Conservation (phyloP, 805 yeast genomes). For the Kluyveromyces nonfermentans region DNA sequence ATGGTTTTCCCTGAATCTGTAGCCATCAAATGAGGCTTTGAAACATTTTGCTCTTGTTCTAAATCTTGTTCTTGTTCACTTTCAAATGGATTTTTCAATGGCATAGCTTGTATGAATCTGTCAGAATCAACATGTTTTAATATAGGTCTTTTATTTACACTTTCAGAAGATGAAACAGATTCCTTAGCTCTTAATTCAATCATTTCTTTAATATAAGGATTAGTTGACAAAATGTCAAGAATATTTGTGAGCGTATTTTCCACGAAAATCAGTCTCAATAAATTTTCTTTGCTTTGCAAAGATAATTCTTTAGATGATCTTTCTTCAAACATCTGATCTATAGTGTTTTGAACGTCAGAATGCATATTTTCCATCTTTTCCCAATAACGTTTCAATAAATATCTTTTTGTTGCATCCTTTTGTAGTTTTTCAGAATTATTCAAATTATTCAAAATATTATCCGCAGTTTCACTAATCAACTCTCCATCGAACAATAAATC, state of each 20-base stretch:
- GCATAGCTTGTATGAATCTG: constrained; percentile 5
- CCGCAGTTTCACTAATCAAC: constrained; percentile 64
- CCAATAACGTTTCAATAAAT: constrained; percentile 33
- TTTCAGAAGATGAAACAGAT: constrained; percentile 2
- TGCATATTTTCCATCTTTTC: constrained; percentile 31
- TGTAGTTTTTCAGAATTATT: constrained; percentile 25
- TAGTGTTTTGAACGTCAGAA: constrained; percentile 37
- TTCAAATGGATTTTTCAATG: not conserved
- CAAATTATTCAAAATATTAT: constrained; percentile 42
- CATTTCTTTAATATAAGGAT: constrained; percentile 18
- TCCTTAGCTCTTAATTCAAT: constrained; percentile 5
- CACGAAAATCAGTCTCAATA: constrained; percentile 57
- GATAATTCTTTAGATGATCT: constrained; percentile 47
- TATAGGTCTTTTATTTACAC: constrained; percentile 1
- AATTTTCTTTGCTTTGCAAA: constrained; percentile 64
- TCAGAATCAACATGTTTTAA: constrained; percentile 18
- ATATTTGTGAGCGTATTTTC: constrained; percentile 60
- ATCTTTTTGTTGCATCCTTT: constrained; percentile 32
- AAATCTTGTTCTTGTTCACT: constrained; percentile 2
- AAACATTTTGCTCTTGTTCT: constrained; percentile 1
- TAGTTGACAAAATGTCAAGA: constrained; percentile 28
- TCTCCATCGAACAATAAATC: constrained; percentile 73
- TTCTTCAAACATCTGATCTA: constrained; percentile 48
- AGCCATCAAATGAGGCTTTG: constrained; percentile 61
- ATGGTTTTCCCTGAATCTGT: constrained; percentile 51